These are phyloP conservation scores for Cubamyces sp. DNA, from an alignment of 768 basidiomycete genomes.

Conservation along the genomic window DNA sequence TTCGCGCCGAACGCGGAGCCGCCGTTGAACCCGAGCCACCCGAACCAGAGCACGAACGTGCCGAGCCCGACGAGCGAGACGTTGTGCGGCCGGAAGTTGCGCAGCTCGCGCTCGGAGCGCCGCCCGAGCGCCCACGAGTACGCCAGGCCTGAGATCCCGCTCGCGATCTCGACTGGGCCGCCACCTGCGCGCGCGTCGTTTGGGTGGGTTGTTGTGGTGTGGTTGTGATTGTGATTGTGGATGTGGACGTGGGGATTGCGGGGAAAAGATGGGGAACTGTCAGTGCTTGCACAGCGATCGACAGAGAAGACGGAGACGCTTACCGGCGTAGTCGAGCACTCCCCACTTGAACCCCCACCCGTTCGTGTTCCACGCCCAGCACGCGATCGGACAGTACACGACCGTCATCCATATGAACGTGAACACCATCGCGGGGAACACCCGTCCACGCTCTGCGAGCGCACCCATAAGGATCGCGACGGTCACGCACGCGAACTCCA, in stretches of 20 bases:
- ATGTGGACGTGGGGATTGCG: no score
- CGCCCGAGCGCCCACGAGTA: constrained; percentile 88
- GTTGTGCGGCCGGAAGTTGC: constrained; percentile 88
- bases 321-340: constrained; percentile 86
- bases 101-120: constrained; percentile 68
- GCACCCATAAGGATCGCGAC: constrained; percentile 78
- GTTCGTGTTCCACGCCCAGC: constrained; percentile 79
- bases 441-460: constrained; percentile 84
- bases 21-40: constrained; percentile 90
- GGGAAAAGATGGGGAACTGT: no score
- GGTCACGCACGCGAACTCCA: constrained; percentile 86
- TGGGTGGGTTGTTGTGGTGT: no score
- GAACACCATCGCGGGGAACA: constrained; percentile 81
- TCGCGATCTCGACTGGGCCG: constrained; percentile 87
- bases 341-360: constrained; percentile 90
- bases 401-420: constrained; percentile 85
- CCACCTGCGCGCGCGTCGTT: constrained; percentile 52
- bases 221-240: no score
- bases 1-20: constrained; percentile 89
- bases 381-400: constrained; percentile 87
- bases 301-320: neutral
- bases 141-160: constrained; percentile 83
- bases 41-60: constrained; percentile 87
- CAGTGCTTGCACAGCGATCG: no score
- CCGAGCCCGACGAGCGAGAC: constrained; percentile 83